Base-by-base conservation (phyloP, 2,329 filamentous ascomycete genomes). In the Beauveria medogensis region DNA sequence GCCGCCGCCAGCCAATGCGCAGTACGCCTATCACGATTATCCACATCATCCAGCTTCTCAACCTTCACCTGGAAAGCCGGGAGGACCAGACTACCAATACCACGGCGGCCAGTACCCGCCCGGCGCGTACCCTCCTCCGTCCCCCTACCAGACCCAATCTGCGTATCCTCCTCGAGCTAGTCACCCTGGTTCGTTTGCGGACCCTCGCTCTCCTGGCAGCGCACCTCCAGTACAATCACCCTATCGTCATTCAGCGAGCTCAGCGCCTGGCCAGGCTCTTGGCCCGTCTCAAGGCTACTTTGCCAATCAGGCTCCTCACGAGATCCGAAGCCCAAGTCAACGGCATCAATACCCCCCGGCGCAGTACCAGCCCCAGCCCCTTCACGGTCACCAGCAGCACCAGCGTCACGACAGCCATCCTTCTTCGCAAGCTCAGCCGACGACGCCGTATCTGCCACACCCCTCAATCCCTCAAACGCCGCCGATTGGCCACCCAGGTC, bases 21-120 rank as follows among this genome's bases (percentile, higher is more conserved):
- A 75, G 43, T 80, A 79, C 62, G 71, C 72, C 12, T 82, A 82
- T 68, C 77, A 78, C 69, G 82, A 84, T 54, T 83, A 80, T 64
- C 69, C 67, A 64, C 77, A 78, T 63, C 69, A 73, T 40, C 69
- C 71, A 12, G 80, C 81, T 47, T 75, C 72, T 30, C 82, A 82
- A 51, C 74, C 75, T 20, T 83, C 82, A 5, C 81, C 80, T 18
- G 72, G 74, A 50, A 76, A 77, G 48, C 71, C 75, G n/a, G 67
- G 74, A 40, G 72, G 75, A 43, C 77, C 75, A 63, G 81, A 84
- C 41, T 83, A 72, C 66, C 64, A 67, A 52, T 69, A 69, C n/a
- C 70, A 68, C 40, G 57, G 66, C 14, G 64, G 67, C 8, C 68
- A 65, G 26, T 65, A 60, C 63, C 69, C 66, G 64, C 67, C 69